Base-by-base conservation (phyloP, 495 filamentous ascomycete species). In the Xylaria longipes region DNA sequence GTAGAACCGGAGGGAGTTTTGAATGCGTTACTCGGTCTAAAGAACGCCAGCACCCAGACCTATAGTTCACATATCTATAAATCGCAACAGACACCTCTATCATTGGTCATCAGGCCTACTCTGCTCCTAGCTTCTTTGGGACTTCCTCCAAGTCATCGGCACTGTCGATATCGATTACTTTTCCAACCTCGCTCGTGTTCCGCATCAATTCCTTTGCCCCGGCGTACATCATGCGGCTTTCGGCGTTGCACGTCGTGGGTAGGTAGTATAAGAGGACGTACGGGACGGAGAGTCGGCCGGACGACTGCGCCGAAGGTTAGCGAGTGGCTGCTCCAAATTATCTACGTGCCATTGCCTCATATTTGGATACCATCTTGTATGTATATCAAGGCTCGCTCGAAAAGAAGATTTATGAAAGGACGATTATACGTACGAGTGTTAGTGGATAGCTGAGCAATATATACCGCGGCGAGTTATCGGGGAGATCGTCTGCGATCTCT, bases 211-310 rank as follows among this genome's bases (percentile, higher is more conserved):
- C 95, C 80, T 97, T 97, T 31, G 95, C 95, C 25, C 94, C 90
- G 22, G 96, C 96, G 82, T 99, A 99, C 83, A 94, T 87, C 96
- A 98, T 98, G 63, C 93, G 90, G 77, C 91, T 80, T 72, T 91
- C 91, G 71, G 84, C 87, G 80, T 96, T 97, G 83, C 93, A 94
- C 57, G 95, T 97, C 57, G 89, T 91, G 22, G 96, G 96, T 60
- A 98, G 87, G 81, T 95, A 97, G 84, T 94, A 97, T 46, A 99
- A 83, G 78, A 99, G 88, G 52, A 97, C 94, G 80, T 98, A 99
- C 31, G 95, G 96, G 9, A 82, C 80, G 12, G 82, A 83, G 35
- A 83, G 50, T 11, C 84, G 83, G 43, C 84, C 84, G 66, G 80
- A 82, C n/a, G 83, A 78, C 83, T 86, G 56, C 52, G 68, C 65